phyloP scores from a whole-genome alignment of 23 red algal species.

The Cyanidium caldarium region DNA sequence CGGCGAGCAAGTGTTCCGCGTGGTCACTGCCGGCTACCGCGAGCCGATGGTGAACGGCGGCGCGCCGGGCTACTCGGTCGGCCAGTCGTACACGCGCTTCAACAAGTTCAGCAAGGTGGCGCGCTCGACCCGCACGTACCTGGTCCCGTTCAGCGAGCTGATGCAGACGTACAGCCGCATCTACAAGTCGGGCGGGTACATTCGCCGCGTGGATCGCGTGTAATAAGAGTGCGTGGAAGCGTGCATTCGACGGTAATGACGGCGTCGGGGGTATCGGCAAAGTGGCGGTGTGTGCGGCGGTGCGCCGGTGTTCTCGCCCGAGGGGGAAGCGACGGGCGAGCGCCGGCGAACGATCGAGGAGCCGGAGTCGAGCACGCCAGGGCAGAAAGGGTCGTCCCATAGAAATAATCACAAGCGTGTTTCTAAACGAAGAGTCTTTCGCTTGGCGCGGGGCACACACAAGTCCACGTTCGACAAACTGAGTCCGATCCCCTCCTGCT shows the following conservation, averaged over 20 bases:
- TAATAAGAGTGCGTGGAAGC: background rate
- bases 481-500: background rate
- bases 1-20: slow-evolving; percentile 2
- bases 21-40: background rate
- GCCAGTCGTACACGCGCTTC: background rate
- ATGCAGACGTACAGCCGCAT: background rate
- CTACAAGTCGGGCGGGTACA: background rate
- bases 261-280: too few species aligned
- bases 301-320: too few species aligned
- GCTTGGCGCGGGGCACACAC: too few species aligned
- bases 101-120: background rate
- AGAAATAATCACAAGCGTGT: too few species aligned
- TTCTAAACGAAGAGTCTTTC: too few species aligned
- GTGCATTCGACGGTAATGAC: too few species aligned
- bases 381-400: too few species aligned
- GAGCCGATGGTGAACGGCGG: slow-evolving; percentile 2
- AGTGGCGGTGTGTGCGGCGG: too few species aligned
- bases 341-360: too few species aligned
- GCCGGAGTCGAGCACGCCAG: too few species aligned
- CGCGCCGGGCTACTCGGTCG: background rate
- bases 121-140: background rate
- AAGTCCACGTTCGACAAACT: too few species aligned
- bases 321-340: too few species aligned
- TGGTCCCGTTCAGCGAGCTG: slow-evolving; percentile 3
- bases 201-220: background rate